phyloP scores from a whole-genome alignment of 2,329 filamentous ascomycete genomes.

The Hypoxylon sp. region DNA sequence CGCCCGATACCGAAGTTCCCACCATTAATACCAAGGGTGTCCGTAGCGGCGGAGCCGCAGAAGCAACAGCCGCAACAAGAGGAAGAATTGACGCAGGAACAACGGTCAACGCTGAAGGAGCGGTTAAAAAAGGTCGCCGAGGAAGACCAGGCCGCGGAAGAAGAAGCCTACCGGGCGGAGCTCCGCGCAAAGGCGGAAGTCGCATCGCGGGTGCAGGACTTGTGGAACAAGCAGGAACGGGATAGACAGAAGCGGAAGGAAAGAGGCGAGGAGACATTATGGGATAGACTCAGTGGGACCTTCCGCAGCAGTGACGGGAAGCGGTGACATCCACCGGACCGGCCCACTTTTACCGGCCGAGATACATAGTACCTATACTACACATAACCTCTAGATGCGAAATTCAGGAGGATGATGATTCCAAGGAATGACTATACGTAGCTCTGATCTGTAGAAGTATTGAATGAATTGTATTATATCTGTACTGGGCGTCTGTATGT shows the following conservation, averaged over 20 bases:
- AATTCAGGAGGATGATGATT: constrained; percentile 3
- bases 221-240: constrained; percentile 70
- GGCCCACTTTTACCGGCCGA: not conserved
- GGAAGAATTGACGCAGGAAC: constrained; percentile 60
- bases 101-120: constrained; percentile 68
- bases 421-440: not conserved
- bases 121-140: constrained; percentile 71
- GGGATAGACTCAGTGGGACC: constrained; percentile 58
- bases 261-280: constrained; percentile 65
- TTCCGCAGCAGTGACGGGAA: constrained; percentile 47
- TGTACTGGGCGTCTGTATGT: constrained; percentile 6
- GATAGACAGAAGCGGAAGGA: constrained; percentile 70
- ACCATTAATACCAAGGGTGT: constrained; percentile 64
- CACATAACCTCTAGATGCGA: not conserved
- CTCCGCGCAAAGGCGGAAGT: constrained; percentile 72
- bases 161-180: constrained; percentile 75
- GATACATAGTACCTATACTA: not conserved
- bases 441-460: not conserved
- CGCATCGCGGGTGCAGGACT: constrained; percentile 67
- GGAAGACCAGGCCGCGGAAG: constrained; percentile 73
- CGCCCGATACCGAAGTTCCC: constrained; percentile 72
- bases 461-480: constrained; percentile 27
- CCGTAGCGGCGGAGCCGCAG: constrained; percentile 40
- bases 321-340: constrained; percentile 30
- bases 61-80: constrained; percentile 43